Base-by-base conservation (phyloP, 2,329 filamentous ascomycete genomes). In the Phaeosphaeriaceae sp. region DNA sequence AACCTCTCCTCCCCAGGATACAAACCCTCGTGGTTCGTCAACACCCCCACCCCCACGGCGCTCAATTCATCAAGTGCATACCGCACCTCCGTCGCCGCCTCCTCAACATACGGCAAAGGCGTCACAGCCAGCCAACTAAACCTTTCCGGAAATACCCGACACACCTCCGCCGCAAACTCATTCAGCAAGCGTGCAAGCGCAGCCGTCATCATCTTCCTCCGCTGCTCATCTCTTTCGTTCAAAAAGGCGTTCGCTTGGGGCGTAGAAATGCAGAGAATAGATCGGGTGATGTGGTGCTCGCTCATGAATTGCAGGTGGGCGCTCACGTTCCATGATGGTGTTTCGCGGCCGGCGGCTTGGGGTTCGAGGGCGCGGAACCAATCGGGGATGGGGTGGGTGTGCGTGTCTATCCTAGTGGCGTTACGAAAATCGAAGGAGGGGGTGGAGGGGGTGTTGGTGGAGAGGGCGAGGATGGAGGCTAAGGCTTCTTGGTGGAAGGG, bases 121-220 rank as follows among this genome's bases (percentile, higher is more conserved):
- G 60, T 58, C 6, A 68, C 56, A 3, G 61, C 64, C 38, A 71
- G 13, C 55, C 59, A 70, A 29, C 54, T 63, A 41, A 71, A 73
- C 35, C 61, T 37, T 16, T 64, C 58, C 0, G 69, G 66, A 48
- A 56, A 67, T 2, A 61, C 36, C 3, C 54, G 44, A 33, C 58
- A 64, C 17, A 72, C 42, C 30, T 65, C 61, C 1, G 63, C 63
- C 1, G 46, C 43, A 28, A 59, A 73, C 36, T 69, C 69, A 36
- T 74, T 75, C 46, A 74, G 46, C n/a, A 75, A 21, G 5, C 71
- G 50, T 1, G 70, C 70, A 0, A 74, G 52, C 8, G 69, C 70
- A 7, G 64, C 23, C 1, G 71, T 72, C 40, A 66, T 70, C 29
- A 43, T 48, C 36, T 36, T 52, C 16, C 58, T 37, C 21, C 52